Conservation (phyloP, 108 stramenopile species). For the Mediolabrus comicus region DNA sequence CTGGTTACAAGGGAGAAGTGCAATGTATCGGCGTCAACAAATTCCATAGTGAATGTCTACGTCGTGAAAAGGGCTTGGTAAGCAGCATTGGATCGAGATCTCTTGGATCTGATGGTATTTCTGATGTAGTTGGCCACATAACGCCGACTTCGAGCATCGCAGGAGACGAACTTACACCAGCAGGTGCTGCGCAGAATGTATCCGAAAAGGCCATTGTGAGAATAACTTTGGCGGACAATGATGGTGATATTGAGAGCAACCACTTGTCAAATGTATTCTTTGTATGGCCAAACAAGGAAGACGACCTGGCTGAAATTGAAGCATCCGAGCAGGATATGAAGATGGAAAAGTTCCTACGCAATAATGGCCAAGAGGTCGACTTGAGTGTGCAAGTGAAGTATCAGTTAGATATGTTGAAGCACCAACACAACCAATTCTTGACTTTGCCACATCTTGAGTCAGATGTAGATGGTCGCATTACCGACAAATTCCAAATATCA, state of each 20-base stretch:
- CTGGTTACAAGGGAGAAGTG: slow-evolving; percentile 18
- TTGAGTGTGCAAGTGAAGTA: slow-evolving; percentile 14
- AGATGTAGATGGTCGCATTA: slow-evolving; percentile 15
- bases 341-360: slow-evolving; percentile 12
- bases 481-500: slow-evolving; percentile 7
- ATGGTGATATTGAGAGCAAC: not conserved
- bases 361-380: slow-evolving; percentile 9
- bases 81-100: not conserved
- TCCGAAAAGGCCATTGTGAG: slow-evolving; percentile 9
- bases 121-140: not conserved
- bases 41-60: slow-evolving; percentile 15
- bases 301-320: not conserved
- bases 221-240: slow-evolving; percentile 3
- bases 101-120: not conserved
- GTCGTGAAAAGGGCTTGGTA: not conserved
- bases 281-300: slow-evolving; percentile 11
- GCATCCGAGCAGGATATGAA: not conserved
- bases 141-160: not conserved
- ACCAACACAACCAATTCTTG: not conserved
- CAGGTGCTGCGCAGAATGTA: slow-evolving; percentile 1
- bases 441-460: not conserved
- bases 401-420: slow-evolving; percentile 1
- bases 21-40: slow-evolving; percentile 15
- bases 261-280: slow-evolving; percentile 12
- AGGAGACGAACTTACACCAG: slow-evolving; percentile 5